A percentile compares a stretch with the other conserved stretches of the same genome.
Conservation (phyloP, 768 basidiomycete species). For the Pisolithus sp. region DNA sequence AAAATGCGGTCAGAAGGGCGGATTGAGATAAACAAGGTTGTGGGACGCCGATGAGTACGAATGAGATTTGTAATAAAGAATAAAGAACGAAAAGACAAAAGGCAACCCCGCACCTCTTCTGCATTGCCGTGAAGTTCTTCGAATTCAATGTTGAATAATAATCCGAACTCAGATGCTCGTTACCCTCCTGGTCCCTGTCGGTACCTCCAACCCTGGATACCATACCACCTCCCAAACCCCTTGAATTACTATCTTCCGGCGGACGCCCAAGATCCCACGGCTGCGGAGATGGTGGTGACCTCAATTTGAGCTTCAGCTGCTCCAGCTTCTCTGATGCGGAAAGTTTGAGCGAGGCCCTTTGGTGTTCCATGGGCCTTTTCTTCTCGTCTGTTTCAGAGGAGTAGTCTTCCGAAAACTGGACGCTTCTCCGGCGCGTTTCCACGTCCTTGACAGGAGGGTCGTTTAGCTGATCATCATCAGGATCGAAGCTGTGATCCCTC, state of each 20-base stretch:
- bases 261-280: slow-evolving; percentile 61
- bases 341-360: slow-evolving; percentile 20
- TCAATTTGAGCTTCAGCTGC: slow-evolving; percentile 45
- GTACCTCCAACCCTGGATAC: neutral
- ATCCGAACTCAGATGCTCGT: slow-evolving; percentile 17
- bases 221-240: neutral
- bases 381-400: slow-evolving; percentile 19
- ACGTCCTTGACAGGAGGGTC: neutral
- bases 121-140: slow-evolving; percentile 38
- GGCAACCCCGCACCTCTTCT: slow-evolving; percentile 35
- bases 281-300: slow-evolving; percentile 45
- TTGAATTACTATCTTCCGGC: slow-evolving; percentile 34
- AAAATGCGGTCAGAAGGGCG: slow-evolving; percentile 1
- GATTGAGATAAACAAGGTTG: neutral
- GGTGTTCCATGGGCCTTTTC: slow-evolving; percentile 18
- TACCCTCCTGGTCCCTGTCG: neutral
- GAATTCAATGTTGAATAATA: slow-evolving; percentile 40
- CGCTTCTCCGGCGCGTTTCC: neutral
- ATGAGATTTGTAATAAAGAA: neutral
- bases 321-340: slow-evolving; percentile 15
- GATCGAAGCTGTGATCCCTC: slow-evolving; percentile 3
- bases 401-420: neutral
- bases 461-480: neutral
- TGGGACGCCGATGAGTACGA: neutral
- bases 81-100: slow-evolving; percentile 2